Evolutionary conservation across 495 filamentous ascomycete genomes (phyloP).

Genomic region (Lichenothelia convexa): DNA sequence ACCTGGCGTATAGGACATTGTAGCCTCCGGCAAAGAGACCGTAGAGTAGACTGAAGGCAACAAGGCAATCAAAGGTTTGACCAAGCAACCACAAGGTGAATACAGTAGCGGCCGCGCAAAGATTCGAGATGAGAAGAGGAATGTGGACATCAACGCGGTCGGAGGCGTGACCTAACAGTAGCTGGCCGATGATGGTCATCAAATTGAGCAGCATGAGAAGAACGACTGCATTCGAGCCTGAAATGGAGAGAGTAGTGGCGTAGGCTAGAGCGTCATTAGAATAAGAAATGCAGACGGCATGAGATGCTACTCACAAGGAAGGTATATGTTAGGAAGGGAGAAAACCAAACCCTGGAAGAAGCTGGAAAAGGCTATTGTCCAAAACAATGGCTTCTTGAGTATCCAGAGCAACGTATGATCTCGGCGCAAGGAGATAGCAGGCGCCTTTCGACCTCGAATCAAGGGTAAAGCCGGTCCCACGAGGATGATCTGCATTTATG

Average conservation of each 20-base stretch:
- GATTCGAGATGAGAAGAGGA: slow-evolving; percentile 4
- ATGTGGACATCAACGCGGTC: slow-evolving; percentile 10
- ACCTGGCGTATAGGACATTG: slow-evolving; percentile 8
- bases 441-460: too few species aligned
- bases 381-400: slow-evolving; percentile 3
- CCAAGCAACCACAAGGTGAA: slow-evolving; percentile 12
- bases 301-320: too few species aligned
- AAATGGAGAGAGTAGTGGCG: slow-evolving; percentile 6
- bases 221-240: slow-evolving; percentile 2
- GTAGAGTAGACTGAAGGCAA: slow-evolving; percentile 7
- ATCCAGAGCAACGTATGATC: slow-evolving; percentile 1
- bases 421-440: too few species aligned
- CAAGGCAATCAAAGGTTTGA: slow-evolving; percentile 3
- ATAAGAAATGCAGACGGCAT: too few species aligned
- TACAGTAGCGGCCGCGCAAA: slow-evolving; percentile 5
- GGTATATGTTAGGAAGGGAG: slow-evolving; percentile 12
- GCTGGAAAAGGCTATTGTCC: slow-evolving; percentile 6
- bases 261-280: too few species aligned
- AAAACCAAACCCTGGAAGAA: slow-evolving; percentile 12
- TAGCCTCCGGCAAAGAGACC: slow-evolving; percentile 10
- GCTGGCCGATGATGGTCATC: slow-evolving; percentile 11
- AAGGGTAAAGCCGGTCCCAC: neutral
- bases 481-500: slow-evolving; percentile 14
- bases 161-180: slow-evolving; percentile 10
- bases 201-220: slow-evolving; percentile 8